A percentile compares a stretch with the other conserved stretches of the same genome.
phyloP scores from a whole-genome alignment of 768 basidiomycete genomes.

The Chlorophyllum brunneum region DNA sequence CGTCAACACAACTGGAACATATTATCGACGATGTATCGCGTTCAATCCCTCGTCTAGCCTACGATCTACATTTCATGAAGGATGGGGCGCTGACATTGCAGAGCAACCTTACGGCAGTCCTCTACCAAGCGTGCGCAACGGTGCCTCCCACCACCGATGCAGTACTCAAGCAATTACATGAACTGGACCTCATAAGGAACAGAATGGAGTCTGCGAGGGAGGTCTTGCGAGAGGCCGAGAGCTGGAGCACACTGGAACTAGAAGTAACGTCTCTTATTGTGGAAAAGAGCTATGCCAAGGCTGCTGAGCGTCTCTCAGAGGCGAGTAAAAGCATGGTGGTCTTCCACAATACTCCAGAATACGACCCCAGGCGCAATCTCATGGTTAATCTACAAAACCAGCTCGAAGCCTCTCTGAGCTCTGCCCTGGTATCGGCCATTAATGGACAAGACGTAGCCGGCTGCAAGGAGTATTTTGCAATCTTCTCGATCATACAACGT shows the following conservation, averaged over 20 bases:
- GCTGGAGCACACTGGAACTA: slow-evolving; percentile 92
- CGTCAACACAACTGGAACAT: slow-evolving; percentile 80
- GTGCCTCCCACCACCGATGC: slow-evolving; percentile 54
- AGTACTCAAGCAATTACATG: slow-evolving; percentile 73
- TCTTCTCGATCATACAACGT: slow-evolving; percentile 89
- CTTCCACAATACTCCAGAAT: slow-evolving; percentile 90
- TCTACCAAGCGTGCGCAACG: slow-evolving; percentile 47
- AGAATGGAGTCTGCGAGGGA: slow-evolving; percentile 89
- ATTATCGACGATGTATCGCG: slow-evolving; percentile 92
- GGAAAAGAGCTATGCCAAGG: slow-evolving; percentile 79
- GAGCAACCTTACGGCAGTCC: slow-evolving; percentile 57
- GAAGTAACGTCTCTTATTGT: slow-evolving; percentile 85
- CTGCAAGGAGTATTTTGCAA: slow-evolving; percentile 76
- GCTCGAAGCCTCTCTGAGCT: slow-evolving; percentile 87
- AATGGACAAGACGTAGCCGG: slow-evolving; percentile 68
- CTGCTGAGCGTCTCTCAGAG: slow-evolving; percentile 88
- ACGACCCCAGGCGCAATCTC: slow-evolving; percentile 78
- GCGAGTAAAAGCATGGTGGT: slow-evolving; percentile 87
- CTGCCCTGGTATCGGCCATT: slow-evolving; percentile 87
- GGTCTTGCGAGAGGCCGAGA: slow-evolving; percentile 91
- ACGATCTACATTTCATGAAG: slow-evolving; percentile 96
- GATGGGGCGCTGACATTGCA: slow-evolving; percentile 84
- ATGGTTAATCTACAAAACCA: slow-evolving; percentile 95
- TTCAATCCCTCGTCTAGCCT: slow-evolving; percentile 84
- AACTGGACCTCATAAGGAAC: slow-evolving; percentile 77